phyloP scores from a whole-genome alignment of 371 early-diverging fungal genomes.

The Synchytrium microbalum region DNA sequence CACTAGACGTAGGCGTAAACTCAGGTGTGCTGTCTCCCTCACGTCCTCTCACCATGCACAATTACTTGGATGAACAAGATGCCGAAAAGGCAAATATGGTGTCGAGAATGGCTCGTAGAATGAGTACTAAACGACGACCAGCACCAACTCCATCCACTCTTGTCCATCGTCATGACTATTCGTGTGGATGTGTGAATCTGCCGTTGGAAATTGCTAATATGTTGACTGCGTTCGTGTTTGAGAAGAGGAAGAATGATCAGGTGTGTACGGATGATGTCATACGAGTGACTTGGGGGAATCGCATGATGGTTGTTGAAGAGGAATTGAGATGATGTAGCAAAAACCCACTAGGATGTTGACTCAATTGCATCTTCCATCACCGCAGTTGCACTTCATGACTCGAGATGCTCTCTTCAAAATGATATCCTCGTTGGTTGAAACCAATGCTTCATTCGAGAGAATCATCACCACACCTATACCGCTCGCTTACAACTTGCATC shows the following conservation, averaged over 20 bases:
- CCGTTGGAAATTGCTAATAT: conserved; percentile 12
- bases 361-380: too few relatives aligned
- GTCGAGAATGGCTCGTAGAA: not conserved
- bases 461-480: conserved; percentile 76
- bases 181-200: conserved; percentile 14
- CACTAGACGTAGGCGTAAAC: not conserved
- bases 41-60: not conserved
- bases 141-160: not conserved
- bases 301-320: too few relatives aligned
- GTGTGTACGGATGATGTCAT: too few relatives aligned
- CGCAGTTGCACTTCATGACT: not conserved
- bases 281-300: too few relatives aligned
- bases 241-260: conserved; percentile 3
- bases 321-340: too few relatives aligned
- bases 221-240: conserved; percentile 10
- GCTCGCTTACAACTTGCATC: conserved; percentile 70
- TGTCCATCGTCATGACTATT: conserved; percentile 10
- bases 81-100: not conserved
- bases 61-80: not conserved
- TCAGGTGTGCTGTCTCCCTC: too few relatives aligned
- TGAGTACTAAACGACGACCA: not conserved
- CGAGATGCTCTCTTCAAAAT: not conserved
- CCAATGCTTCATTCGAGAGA: conserved; percentile 61
- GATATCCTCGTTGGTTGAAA: conserved; percentile 10
- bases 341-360: too few relatives aligned